Conservation (phyloP, 345 rosid genomes). For the Bretschneidera sinensis region DNA sequence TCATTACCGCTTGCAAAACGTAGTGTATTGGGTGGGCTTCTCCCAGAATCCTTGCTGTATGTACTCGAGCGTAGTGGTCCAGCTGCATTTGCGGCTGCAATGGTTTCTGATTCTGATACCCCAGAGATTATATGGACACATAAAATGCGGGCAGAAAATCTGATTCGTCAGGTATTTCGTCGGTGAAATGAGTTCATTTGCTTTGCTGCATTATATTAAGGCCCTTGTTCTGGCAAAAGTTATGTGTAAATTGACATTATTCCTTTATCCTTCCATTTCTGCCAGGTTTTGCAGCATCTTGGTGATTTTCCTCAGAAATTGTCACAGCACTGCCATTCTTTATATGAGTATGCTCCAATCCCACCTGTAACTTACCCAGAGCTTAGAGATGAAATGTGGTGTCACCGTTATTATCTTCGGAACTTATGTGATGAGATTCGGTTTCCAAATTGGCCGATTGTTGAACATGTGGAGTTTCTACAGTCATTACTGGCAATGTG, state of each 20-base stretch:
- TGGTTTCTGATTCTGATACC: slow-evolving; percentile 98
- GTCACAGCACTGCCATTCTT: slow-evolving; percentile 92
- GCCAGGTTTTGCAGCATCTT: slow-evolving; percentile 98
- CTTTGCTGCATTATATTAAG: neutral
- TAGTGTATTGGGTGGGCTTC: slow-evolving; percentile 98
- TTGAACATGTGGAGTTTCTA: slow-evolving; percentile 95
- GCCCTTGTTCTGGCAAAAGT: slow-evolving; percentile 10
- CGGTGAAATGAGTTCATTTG: slow-evolving; percentile 4
- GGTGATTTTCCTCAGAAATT: slow-evolving; percentile 97
- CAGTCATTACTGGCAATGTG: slow-evolving; percentile 97
- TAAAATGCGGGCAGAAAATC: slow-evolving; percentile 98
- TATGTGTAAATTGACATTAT: slow-evolving; percentile 1
- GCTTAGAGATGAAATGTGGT: slow-evolving; percentile 99
- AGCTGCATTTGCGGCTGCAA: slow-evolving; percentile 94
- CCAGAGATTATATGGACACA: slow-evolving; percentile 99
- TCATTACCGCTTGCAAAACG: slow-evolving; percentile 95
- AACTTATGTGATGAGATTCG: slow-evolving; percentile 92
- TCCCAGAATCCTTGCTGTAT: slow-evolving; percentile 92
- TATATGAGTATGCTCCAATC: slow-evolving; percentile 98
- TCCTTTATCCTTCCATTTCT: slow-evolving; percentile 11
- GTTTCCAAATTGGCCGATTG: slow-evolving; percentile 96
- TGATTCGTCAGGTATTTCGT: slow-evolving; percentile 75
- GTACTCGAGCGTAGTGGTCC: slow-evolving; percentile 98
- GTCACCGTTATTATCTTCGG: slow-evolving; percentile 93
- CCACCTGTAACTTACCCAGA: slow-evolving; percentile 99